These are phyloP conservation scores for Lasiodiplodia theobromae DNA, from an alignment of 2,329 filamentous ascomycete genomes.

Conservation along the genomic window DNA sequence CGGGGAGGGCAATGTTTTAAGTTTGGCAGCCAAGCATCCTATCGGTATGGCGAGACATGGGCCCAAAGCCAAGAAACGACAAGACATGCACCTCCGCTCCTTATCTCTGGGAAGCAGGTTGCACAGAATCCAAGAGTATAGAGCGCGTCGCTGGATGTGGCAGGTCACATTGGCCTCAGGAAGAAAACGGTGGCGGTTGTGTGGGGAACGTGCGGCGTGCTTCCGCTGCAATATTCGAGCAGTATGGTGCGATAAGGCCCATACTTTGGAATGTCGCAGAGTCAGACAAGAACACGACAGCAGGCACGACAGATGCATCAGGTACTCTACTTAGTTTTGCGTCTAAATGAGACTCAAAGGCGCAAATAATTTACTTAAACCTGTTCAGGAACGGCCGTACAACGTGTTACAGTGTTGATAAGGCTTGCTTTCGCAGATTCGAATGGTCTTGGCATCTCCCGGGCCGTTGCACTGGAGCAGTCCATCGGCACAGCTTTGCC, in stretches of 20 bases:
- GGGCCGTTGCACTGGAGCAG: neutral
- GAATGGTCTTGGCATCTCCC: neutral
- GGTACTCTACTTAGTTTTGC: neutral
- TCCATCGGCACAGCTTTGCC: neutral
- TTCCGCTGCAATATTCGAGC: conserved; percentile 13
- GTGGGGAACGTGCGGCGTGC: neutral
- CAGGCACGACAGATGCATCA: neutral
- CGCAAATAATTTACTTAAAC: neutral
- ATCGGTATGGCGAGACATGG: neutral
- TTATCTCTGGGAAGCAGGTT: conserved; percentile 2
- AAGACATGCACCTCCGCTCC: neutral
- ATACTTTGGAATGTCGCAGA: neutral
- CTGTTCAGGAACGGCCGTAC: neutral
- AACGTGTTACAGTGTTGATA: too few relatives aligned
- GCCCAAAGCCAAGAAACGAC: neutral
- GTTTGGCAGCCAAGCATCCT: neutral
- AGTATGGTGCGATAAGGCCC: conserved; percentile 3
- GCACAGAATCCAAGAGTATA: neutral
- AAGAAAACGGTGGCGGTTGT: neutral
- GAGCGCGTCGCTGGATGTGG: neutral
- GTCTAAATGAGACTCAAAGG: neutral
- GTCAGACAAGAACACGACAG: neutral
- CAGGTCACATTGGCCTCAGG: neutral
- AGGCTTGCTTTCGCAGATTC: neutral
- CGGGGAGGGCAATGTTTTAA: neutral